A percentile compares a stretch with the other conserved stretches of the same genome.
phyloP scores from a whole-genome alignment of 371 early-diverging fungal genomes.

The Mucor velutinosus region DNA sequence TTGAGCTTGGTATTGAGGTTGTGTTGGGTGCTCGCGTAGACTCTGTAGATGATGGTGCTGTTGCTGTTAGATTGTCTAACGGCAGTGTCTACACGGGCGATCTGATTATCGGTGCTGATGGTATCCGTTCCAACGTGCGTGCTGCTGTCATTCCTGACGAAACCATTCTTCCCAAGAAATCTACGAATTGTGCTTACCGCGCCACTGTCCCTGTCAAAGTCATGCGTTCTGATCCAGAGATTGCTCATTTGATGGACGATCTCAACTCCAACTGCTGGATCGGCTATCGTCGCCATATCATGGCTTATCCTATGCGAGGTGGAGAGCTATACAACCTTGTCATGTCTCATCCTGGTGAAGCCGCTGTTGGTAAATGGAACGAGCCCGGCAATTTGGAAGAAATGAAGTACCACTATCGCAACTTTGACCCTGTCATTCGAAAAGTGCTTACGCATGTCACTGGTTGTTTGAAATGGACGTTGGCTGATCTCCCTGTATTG shows the following conservation, averaged over 20 bases:
- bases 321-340: slow-evolving; percentile 34
- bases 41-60: slow-evolving; percentile 17
- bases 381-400: slow-evolving; percentile 29
- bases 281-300: slow-evolving; percentile 29
- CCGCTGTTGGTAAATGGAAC: slow-evolving; percentile 30
- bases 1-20: slow-evolving; percentile 21
- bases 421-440: slow-evolving; percentile 30
- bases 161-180: slow-evolving; percentile 17
- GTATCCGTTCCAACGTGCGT: slow-evolving; percentile 31
- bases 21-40: slow-evolving; percentile 24
- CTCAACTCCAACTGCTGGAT: slow-evolving; percentile 38
- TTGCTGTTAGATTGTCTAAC: slow-evolving; percentile 13
- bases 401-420: slow-evolving; percentile 26
- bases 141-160: slow-evolving; percentile 29
- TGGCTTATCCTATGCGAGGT: slow-evolving; percentile 33
- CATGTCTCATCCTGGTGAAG: slow-evolving; percentile 30
- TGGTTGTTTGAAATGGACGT: slow-evolving; percentile 31
- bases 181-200: slow-evolving; percentile 37
- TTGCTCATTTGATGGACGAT: slow-evolving; percentile 30
- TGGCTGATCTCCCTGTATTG: slow-evolving; percentile 31
- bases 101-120: slow-evolving; percentile 34
- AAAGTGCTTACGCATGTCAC: slow-evolving; percentile 23
- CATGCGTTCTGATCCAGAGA: slow-evolving; percentile 30
- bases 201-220: slow-evolving; percentile 27
- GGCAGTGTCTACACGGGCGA: slow-evolving; percentile 20